Evolutionary conservation across 805 yeast species (phyloP).

Genomic region (Saccharomyces cerevisiae): DNA sequence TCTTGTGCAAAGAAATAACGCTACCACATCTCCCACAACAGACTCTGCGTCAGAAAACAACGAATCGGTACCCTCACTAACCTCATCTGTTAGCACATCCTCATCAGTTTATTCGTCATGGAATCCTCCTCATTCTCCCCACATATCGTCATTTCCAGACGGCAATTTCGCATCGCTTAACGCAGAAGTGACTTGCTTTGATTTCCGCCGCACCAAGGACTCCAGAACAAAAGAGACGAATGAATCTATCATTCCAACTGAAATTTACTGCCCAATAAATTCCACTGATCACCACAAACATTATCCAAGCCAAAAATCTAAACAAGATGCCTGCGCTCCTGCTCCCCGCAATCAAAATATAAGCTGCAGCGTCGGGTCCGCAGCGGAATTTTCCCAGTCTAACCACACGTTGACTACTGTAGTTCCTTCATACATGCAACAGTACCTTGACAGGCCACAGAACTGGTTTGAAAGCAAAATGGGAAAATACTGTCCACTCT

Average conservation of each 20-base stretch:
- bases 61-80: neutral
- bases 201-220: neutral
- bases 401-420: neutral
- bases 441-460: neutral
- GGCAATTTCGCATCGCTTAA: neutral
- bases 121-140: neutral
- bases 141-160: neutral
- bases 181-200: neutral
- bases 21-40: neutral
- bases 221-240: neutral
- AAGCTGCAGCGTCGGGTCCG: neutral
- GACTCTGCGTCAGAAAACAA: neutral
- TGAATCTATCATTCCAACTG: neutral
- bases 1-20: neutral
- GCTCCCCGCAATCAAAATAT: neutral
- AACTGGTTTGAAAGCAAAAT: neutral
- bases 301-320: neutral
- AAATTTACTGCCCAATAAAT: neutral
- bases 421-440: neutral
- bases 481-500: neutral
- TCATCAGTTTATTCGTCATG: neutral
- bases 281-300: neutral
- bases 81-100: neutral
- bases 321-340: neutral
- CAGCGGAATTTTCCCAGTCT: neutral